Base-by-base conservation (phyloP, 139 green algal genomes). In the Trebouxia sp. region DNA sequence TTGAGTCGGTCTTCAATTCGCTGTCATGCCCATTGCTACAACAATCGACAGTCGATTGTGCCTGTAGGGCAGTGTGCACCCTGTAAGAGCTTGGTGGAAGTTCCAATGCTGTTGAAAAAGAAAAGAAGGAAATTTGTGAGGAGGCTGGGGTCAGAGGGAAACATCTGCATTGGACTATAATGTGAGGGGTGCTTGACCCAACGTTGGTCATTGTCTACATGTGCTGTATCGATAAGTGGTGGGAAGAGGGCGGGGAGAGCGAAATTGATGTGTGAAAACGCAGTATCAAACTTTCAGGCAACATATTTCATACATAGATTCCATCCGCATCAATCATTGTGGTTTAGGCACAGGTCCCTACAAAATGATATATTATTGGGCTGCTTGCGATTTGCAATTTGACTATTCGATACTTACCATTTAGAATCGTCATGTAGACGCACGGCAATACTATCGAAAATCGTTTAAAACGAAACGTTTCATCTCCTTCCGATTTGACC, bases 91-190 rank as follows among this genome's bases (percentile, higher is more conserved):
- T n/a, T n/a, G n/a, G n/a, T n/a, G n/a, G n/a, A n/a, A n/a, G n/a
- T n/a, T n/a, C n/a, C n/a, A n/a, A 66, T 66, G 55, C 55, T 66
- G 55, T 66, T 66, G 55, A 66, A 66, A 66, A 66, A 66, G 55
- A 66, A 66, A 66, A 66, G 55, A 66, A 66, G 55, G 55, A 66
- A 66, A 11, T 66, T 66, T 66, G 55, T 66, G 55, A 62, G 50
- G 55, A 66, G 55, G 7, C 55, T 66, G 55, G 55, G 55, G 55
- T 66, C 6, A 66, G 55, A 66, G 55, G 38, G 55, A 66, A 66
- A 66, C 12, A 66, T 66, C 6, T 66, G 55, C 55, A 66, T 66
- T 66, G 55, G 55, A 66, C 55, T 62, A 62, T 62, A 66, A 66
- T 66, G 55, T 66, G 55, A 66, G 55, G 55, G 55, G 12, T 11